Base-by-base conservation (phyloP, 2,329 filamentous ascomycete species). In the Sclerotinia subarctica region DNA sequence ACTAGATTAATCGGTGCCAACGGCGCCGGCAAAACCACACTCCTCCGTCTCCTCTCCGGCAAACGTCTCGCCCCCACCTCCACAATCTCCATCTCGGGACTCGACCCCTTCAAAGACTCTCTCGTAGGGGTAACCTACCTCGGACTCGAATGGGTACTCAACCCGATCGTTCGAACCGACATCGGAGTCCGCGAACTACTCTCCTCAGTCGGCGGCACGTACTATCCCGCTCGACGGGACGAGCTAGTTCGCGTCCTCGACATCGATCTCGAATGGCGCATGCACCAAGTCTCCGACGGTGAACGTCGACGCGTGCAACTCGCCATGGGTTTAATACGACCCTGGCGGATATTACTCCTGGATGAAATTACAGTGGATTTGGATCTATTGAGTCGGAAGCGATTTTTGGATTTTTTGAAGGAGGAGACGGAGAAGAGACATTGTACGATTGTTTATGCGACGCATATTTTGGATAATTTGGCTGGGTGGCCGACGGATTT, bases 351-450 rank as follows among this genome's bases (percentile, higher is more conserved):
- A 4, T 82, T 99, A 38, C 83, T 99, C 65, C 85, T 99, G 52
- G 95, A 99, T 77, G 94, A 98, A 79, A 97, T 98, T 78, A 99
- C 95, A 0, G 95, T 99, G 11, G 95, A 99, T 78, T 82, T 99
- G 70, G 95, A 99, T 79, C 85, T 99, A 68, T 85, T 97, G 69
- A 91, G 88, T 67, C 86, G 95, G 21, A 89, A 88, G 74, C 90
- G 94, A 77, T 99, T 99, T 78, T 83, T 99, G 44, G 84, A 81
- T 54, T 99, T 94, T 82, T 80, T 99, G 76, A 93, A 93, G 80
- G 83, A 84, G 69, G 95, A 99, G 86, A 97, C 94, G 0, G 90
- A 94, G 80, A 82, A 77, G 10, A 84, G 94, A 65, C 84, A 88
- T 51, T 97, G 94, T 77, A 97, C 95, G 5, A 92, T 99, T 74